A percentile compares a stretch with the other conserved stretches of the same genome.
phyloP scores from a whole-genome alignment of 495 filamentous ascomycete species.

The Penicillium dipodomyicola region DNA sequence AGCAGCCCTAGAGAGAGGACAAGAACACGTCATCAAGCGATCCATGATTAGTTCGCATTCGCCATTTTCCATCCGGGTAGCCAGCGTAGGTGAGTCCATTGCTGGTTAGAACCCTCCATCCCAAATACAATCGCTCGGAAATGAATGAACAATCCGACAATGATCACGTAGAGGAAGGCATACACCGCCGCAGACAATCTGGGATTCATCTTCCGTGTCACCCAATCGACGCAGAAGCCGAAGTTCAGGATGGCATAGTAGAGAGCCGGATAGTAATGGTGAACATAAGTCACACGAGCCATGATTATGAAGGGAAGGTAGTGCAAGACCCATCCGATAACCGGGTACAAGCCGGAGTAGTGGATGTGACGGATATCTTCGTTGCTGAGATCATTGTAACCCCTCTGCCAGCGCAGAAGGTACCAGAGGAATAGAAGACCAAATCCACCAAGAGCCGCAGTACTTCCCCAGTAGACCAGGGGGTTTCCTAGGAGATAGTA shows the following conservation, averaged over 20 bases:
- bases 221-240: slow-evolving; percentile 87
- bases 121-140: slow-evolving; percentile 97
- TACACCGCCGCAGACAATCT: slow-evolving; percentile 62
- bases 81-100: slow-evolving; percentile 95
- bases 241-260: slow-evolving; percentile 92
- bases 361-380: slow-evolving; percentile 87
- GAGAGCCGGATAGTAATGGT: slow-evolving; percentile 98
- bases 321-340: slow-evolving; percentile 93
- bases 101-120: slow-evolving; percentile 78
- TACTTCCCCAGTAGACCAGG: slow-evolving; percentile 92
- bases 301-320: slow-evolving; percentile 95
- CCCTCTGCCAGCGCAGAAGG: slow-evolving; percentile 91
- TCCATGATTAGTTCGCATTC: slow-evolving; percentile 41
- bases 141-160: slow-evolving; percentile 77
- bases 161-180: slow-evolving; percentile 63
- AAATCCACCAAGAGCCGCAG: slow-evolving; percentile 70
- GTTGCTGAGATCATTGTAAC: slow-evolving; percentile 78
- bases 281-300: slow-evolving; percentile 97
- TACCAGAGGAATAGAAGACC: slow-evolving; percentile 76
- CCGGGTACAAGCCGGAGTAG: slow-evolving; percentile 87
- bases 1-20: neutral
- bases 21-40: neutral
- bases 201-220: slow-evolving; percentile 61
- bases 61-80: slow-evolving; percentile 58
- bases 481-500: slow-evolving; percentile 99